phyloP scores from a whole-genome alignment of 164 flowering plant species.

The Vitis riparia region DNA sequence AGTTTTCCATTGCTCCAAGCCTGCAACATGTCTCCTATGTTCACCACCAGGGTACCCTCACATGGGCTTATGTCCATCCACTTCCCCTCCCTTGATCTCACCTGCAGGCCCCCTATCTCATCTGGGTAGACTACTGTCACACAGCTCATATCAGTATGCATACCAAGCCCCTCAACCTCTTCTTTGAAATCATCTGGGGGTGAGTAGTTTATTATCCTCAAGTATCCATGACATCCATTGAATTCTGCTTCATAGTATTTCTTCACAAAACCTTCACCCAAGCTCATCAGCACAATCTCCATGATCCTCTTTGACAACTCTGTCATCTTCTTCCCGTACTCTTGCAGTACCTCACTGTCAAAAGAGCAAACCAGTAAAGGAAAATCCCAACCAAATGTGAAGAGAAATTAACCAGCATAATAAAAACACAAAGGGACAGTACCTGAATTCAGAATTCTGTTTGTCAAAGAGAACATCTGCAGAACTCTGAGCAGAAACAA shows the following conservation, averaged over 20 bases:
- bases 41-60: conserved; percentile 69
- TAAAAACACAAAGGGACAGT: conserved; percentile 10
- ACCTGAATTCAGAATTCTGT: conserved; percentile 58
- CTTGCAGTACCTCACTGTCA: conserved; percentile 62
- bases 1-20: conserved; percentile 90
- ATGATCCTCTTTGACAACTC: conserved; percentile 51
- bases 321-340: conserved; percentile 73
- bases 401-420: background rate
- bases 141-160: conserved; percentile 97
- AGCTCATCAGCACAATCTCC: conserved; percentile 42
- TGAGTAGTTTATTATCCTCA: conserved; percentile 74
- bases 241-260: conserved; percentile 54
- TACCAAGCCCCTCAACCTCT: conserved; percentile 84
- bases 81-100: conserved; percentile 68
- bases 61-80: conserved; percentile 78
- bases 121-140: conserved; percentile 80
- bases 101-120: conserved; percentile 81
- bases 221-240: conserved; percentile 68
- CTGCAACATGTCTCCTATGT: conserved; percentile 84
- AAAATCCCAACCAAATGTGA: background rate
- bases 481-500: conserved; percentile 67
- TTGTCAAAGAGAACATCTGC: conserved; percentile 43
- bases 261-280: conserved; percentile 52
- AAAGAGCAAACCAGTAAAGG: background rate
- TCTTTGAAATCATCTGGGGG: conserved; percentile 39